Evolutionary conservation across 164 flowering plant genomes (phyloP), one percentile per base, ranked within the genome.

Genomic region (Chloranthus sessilifolius): DNA sequence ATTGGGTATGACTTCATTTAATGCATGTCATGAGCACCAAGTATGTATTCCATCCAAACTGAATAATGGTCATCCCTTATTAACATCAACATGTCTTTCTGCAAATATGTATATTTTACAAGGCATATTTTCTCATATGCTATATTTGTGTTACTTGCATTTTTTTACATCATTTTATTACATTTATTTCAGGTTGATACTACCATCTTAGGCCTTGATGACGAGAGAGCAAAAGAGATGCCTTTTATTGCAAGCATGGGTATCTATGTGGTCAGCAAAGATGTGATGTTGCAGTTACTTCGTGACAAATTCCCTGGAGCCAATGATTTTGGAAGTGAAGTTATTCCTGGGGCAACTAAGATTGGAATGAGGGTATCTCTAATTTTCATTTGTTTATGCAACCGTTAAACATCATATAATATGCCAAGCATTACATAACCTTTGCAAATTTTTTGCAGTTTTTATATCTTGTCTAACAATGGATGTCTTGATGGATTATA

Each of bases 251-350:
- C 88, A 1, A 88, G 96, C 47, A 88, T 88, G 96, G 96, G 96
- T 41, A 88, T 88, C 35, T 88, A 88, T 74, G 95, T 88, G 41
- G 68, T 88, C 27, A 83, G 87, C 76, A 88, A 81, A 69, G 62
- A 88, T 63, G 90, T 78, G 35, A 88, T 88, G 96, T 22, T 82
- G 26, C 54, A 74, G 31, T 69, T 88, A 43, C 84, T 88, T 7
- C 55, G 80, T 15, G 80, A 88, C 4, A 65, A 76, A 55, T 85
- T 85, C 53, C 96, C 96, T 36, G 83, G 74, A 52, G 95, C 96
- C 48, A 88, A 85, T 71, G 96, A 88, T 56, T 85, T 88, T 65
- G 94, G 88, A n/a, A 81, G 95, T 69, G 95, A 88, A 76, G 85
- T 88, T 31, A 88, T 88, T 64, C 95, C 96, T 3, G 95, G 95